phyloP scores from a whole-genome alignment of 2,329 filamentous ascomycete genomes.

The Colletotrichum costaricense region DNA sequence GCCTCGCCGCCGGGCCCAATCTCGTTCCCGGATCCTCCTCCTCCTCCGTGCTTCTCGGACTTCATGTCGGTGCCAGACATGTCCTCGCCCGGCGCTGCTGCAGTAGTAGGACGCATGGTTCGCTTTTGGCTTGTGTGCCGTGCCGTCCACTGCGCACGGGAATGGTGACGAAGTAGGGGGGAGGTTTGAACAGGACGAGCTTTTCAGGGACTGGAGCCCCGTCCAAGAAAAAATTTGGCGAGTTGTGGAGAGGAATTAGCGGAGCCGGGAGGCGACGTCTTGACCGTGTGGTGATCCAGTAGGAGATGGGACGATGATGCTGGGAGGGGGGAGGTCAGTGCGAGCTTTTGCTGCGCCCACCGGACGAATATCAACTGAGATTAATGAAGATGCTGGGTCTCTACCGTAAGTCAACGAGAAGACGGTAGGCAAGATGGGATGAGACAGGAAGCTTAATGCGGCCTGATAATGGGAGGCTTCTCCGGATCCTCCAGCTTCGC shows the following conservation, averaged over 20 bases:
- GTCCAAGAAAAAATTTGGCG: slow-evolving; percentile 5
- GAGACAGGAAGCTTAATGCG: neutral
- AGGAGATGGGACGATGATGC: neutral
- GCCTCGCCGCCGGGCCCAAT: slow-evolving; percentile 6
- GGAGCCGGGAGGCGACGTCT: slow-evolving; percentile 3
- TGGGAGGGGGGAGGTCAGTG: slow-evolving; percentile 1
- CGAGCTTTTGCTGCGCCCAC: neutral
- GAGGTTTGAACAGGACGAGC: slow-evolving; percentile 1
- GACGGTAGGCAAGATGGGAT: neutral
- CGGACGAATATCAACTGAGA: neutral
- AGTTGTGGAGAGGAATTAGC: slow-evolving; percentile 16
- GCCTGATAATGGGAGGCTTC: neutral
- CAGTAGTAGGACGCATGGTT: slow-evolving; percentile 8
- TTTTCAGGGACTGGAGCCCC: neutral
- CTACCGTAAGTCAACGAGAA: no score
- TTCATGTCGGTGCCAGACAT: neutral
- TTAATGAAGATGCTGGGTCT: neutral
- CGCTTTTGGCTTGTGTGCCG: neutral
- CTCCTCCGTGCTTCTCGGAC: slow-evolving; percentile 3
- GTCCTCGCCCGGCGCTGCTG: slow-evolving; percentile 13
- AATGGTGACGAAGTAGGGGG: neutral
- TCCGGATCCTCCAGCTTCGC: neutral
- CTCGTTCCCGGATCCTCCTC: neutral
- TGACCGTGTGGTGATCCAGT: slow-evolving; percentile 3
- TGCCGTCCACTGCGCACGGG: neutral